These are phyloP conservation scores for Russula lepida DNA, from an alignment of 768 basidiomycete genomes.

Conservation along the genomic window DNA sequence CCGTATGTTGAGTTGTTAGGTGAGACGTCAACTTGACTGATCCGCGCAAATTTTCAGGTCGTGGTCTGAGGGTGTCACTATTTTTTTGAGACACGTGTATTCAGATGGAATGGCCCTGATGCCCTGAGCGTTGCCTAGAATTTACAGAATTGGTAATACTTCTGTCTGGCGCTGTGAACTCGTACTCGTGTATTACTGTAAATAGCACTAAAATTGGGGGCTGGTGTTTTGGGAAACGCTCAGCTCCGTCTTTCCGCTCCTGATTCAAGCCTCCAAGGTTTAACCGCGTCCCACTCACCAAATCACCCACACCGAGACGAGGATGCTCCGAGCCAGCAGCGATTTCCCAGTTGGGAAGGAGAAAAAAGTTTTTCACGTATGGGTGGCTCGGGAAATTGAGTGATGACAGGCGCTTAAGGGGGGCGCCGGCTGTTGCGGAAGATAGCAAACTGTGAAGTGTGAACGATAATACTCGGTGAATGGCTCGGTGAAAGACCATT, in stretches of 20 bases:
- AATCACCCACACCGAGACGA: neutral
- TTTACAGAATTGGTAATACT: neutral
- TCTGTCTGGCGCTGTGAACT: neutral
- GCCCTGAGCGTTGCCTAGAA: constrained; percentile 13
- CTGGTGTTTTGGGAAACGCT: neutral
- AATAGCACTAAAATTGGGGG: neutral
- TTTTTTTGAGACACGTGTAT: constrained; percentile 19
- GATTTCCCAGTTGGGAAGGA: neutral
- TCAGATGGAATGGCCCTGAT: constrained; percentile 21
- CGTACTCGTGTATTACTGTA: neutral
- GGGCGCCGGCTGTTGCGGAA: neutral
- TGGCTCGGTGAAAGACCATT: constrained; percentile 38
- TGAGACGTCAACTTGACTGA: neutral
- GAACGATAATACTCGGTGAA: constrained; percentile 42
- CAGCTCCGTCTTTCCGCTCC: no score
- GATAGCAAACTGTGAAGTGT: neutral
- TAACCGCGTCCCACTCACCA: neutral
- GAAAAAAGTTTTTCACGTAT: constrained; percentile 6
- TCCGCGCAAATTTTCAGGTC: neutral
- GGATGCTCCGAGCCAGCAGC: constrained; percentile 19
- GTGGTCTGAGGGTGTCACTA: constrained; percentile 13
- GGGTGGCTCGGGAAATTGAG: constrained; percentile 19
- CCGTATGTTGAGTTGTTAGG: constrained; percentile 34
- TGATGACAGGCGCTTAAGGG: neutral
- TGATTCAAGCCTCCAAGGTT: neutral